Evolutionary conservation across 495 filamentous ascomycete genomes (phyloP).

Genomic region (Neurospora africana): DNA sequence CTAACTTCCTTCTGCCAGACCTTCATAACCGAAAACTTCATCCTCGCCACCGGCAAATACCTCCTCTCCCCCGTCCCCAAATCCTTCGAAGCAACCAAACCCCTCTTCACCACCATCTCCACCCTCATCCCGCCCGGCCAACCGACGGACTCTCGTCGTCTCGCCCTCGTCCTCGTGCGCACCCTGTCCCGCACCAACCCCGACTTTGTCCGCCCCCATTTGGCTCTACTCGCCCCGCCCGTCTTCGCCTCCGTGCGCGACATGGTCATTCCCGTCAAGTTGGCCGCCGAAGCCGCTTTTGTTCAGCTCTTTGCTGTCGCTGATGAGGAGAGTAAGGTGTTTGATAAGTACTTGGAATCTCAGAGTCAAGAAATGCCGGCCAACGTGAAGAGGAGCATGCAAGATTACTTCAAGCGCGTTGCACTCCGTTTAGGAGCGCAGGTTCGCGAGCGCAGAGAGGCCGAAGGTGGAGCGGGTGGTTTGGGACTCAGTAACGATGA

Average conservation of each 20-base stretch:
- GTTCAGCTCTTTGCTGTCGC: constrained; percentile 88
- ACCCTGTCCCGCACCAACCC: constrained; percentile 68
- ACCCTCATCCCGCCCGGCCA: constrained; percentile 63
- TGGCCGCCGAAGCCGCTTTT: constrained; percentile 91
- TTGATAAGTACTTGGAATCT: constrained; percentile 72
- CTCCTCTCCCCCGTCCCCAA: constrained; percentile 56
- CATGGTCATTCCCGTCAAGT: constrained; percentile 88
- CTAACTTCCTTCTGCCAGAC: too few relatives aligned
- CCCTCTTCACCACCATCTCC: constrained; percentile 67
- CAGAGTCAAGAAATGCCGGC: constrained; percentile 42
- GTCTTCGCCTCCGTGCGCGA: constrained; percentile 89
- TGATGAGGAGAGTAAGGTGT: constrained; percentile 72
- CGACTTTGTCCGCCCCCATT: constrained; percentile 68
- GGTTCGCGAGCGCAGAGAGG: constrained; percentile 76
- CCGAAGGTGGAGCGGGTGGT: constrained; percentile 80
- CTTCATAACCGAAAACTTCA: constrained; percentile 78
- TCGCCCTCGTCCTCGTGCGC: constrained; percentile 81
- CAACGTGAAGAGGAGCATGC: constrained; percentile 77
- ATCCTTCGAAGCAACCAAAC: constrained; percentile 59
- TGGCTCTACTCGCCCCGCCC: constrained; percentile 64
- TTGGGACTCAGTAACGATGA: constrained; percentile 81
- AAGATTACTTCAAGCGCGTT: constrained; percentile 94
- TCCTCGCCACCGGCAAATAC: constrained; percentile 93
- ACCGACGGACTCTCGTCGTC: constrained; percentile 70
- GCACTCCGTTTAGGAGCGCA: constrained; percentile 71